A percentile compares a stretch with the other conserved stretches of the same genome.
Evolutionary conservation across 2,329 filamentous ascomycete genomes (phyloP).

Genomic region (Penicillium sp.): DNA sequence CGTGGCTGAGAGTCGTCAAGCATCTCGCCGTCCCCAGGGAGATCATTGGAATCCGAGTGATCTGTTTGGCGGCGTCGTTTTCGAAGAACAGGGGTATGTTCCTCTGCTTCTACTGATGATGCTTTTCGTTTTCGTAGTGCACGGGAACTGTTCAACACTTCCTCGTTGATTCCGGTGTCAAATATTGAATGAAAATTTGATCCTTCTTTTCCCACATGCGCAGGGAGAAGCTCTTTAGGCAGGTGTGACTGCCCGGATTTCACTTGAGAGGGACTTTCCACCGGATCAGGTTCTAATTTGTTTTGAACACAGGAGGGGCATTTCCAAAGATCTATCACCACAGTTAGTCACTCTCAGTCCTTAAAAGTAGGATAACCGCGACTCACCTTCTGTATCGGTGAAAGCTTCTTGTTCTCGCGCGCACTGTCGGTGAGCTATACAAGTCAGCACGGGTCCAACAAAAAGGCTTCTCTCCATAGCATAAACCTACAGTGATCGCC

Average conservation of each 20-base stretch:
- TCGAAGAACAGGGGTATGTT: conserved; percentile 48
- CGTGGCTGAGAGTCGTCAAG: conserved; percentile 47
- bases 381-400: conserved; percentile 62
- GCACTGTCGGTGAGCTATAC: conserved; percentile 86
- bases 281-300: conserved; percentile 35
- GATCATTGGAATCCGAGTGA: conserved; percentile 20
- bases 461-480: conserved; percentile 28
- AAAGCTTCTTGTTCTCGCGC: conserved; percentile 70
- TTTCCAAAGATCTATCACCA: conserved; percentile 58
- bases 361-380: neutral
- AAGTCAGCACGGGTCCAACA: conserved; percentile 36
- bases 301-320: conserved; percentile 59
- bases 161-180: conserved; percentile 69
- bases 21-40: conserved; percentile 19
- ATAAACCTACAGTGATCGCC: conserved; percentile 74
- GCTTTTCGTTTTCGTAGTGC: conserved; percentile 82
- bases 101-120: conserved; percentile 65
- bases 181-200: conserved; percentile 77
- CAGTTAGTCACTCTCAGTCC: conserved; percentile 21
- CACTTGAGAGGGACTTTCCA: conserved; percentile 36
- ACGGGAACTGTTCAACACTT: conserved; percentile 73
- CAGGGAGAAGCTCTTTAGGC: conserved; percentile 70
- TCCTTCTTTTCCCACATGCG: conserved; percentile 63
- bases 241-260: conserved; percentile 66
- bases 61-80: conserved; percentile 45